phyloP scores from a whole-genome alignment of 768 basidiomycete species.

The Punctularia strigosozonata region DNA sequence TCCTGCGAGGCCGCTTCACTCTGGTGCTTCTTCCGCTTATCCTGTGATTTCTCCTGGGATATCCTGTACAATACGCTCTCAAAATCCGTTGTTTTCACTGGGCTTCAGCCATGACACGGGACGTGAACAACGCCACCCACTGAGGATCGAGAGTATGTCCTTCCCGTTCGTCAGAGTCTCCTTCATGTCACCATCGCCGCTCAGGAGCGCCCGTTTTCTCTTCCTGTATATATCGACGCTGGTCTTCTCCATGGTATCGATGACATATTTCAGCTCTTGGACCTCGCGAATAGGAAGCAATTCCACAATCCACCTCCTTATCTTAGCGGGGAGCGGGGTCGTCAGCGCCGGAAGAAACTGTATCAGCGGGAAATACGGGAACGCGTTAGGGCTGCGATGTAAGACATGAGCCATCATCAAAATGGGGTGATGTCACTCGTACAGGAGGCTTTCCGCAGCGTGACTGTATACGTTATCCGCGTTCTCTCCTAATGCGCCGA shows the following conservation, averaged over 20 bases:
- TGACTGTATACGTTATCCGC: constrained; percentile 31
- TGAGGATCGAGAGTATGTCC: background rate
- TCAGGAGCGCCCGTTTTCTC: background rate
- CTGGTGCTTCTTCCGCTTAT: too few relatives aligned
- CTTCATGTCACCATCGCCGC: background rate
- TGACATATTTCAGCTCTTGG: constrained; percentile 2
- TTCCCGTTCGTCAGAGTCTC: background rate
- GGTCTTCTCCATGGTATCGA: constrained; percentile 2
- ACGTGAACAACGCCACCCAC: too few relatives aligned
- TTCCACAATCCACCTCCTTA: constrained; percentile 1
- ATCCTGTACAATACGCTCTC: too few relatives aligned
- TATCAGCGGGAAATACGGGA: background rate
- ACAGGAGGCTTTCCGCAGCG: constrained; percentile 35
- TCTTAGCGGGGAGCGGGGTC: constrained; percentile 1
- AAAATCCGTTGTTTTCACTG: too few relatives aligned
- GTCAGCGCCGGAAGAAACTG: constrained; percentile 13
- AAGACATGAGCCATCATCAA: background rate
- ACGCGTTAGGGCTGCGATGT: background rate
- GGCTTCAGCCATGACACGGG: too few relatives aligned
- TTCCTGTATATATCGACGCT: background rate
- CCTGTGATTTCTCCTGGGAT: too few relatives aligned
- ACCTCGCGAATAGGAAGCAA: background rate
- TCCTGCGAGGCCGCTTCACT: too few relatives aligned
- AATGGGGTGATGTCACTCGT: constrained; percentile 7
- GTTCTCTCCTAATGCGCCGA: constrained; percentile 31